phyloP scores from a whole-genome alignment of 2,329 filamentous ascomycete genomes.

The Helicocarpus griseus region DNA sequence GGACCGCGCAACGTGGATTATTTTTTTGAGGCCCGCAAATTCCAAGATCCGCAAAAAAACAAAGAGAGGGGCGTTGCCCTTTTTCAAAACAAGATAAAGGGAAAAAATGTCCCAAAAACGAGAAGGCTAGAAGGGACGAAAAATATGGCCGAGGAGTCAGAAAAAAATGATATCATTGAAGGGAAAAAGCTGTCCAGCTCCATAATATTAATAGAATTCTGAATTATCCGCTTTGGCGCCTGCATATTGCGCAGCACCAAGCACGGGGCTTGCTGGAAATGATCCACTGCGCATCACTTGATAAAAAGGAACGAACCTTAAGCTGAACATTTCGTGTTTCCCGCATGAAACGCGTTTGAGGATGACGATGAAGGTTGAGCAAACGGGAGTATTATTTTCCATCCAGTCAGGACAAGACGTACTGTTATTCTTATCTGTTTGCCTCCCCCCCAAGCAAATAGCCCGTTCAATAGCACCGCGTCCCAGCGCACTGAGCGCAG shows the following conservation, averaged over 20 bases:
- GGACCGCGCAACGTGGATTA: not conserved
- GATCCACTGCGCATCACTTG: not conserved
- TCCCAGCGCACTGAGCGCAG: no score
- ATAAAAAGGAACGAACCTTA: not conserved
- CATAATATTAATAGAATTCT: not conserved
- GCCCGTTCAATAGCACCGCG: no score
- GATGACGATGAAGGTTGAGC: not conserved
- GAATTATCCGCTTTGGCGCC: not conserved
- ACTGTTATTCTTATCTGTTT: no score
- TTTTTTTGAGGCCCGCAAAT: not conserved
- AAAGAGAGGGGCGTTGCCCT: not conserved
- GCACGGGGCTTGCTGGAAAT: no score
- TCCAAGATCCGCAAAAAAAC: not conserved
- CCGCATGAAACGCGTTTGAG: not conserved
- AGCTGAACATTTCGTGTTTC: not conserved
- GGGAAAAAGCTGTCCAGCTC: not conserved
- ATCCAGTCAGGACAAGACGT: no score
- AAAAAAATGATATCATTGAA: not conserved
- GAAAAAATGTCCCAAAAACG: not conserved
- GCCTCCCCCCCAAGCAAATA: no score
- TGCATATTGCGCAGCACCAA: not conserved
- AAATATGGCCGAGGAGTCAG: not conserved
- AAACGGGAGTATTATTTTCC: not conserved
- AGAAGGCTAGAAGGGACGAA: not conserved
- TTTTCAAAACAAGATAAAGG: not conserved